Base-by-base conservation (phyloP, 352 stramenopile species). In the Phytophthora lateralis region DNA sequence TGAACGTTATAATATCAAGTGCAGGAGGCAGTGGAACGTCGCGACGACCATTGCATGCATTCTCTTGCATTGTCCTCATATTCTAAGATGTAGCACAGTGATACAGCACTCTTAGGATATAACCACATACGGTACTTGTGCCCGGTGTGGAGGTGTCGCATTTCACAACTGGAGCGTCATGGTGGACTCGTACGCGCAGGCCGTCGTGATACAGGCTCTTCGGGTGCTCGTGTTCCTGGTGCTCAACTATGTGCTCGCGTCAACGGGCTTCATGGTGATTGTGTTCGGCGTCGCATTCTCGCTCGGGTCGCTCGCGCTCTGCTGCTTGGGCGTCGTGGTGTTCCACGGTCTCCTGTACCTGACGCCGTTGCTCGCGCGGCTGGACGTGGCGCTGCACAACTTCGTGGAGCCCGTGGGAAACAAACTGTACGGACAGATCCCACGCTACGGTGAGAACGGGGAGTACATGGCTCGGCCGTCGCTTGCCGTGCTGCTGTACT, bases 351-450 rank as follows among this genome's bases (percentile, higher is more conserved):
- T 91, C 54, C 62, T 94, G 30, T 80, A 84, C 21, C 20, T 82
- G 39, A 67, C 85, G 12, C 69, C 77, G 27, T 29, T 81, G 34
- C 55, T 91, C 8, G 73, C 77, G 30, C 66, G 78, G 10, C 30
- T 86, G 27, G 85, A 91, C 55, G 69, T 90, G 12, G 65, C 55
- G 24, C 67, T 93, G 21, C 72, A 86, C 65, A 91, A 93, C 57
- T 80, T 80, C 26, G 76, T 88, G 43, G 73, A 82, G 38, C 71
- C 73, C 5, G 51, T 42, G 35, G 63, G 79, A 38, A 59, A 53
- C n/a, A 65, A 72, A 34, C 32, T 79, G 32, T 72, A 70, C 44
- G 67, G 70, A 7, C 56, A 78, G 12, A 71, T 74, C 37, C 52
- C 63, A 20, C 46, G 72, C 18, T 68, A 72, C 21, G 66, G 48